These are phyloP conservation scores for Zygosaccharomyces bailii DNA, from an alignment of 805 yeast genomes.

Conservation along the genomic window DNA sequence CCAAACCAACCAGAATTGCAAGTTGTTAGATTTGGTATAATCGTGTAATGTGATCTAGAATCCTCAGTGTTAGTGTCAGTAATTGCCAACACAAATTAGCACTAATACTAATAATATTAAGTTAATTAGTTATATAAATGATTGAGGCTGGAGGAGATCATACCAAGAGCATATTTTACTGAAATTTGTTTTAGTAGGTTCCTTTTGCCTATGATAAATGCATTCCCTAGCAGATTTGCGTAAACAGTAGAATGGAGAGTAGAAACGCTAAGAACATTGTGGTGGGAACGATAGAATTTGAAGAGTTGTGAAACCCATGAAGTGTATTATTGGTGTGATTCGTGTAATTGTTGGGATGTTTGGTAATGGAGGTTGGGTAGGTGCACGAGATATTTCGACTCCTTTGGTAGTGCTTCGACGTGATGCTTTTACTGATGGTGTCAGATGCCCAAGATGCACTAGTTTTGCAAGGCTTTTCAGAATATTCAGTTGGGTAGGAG, in stretches of 20 bases:
- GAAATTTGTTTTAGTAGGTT: too few relatives aligned
- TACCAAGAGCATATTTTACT: too few relatives aligned
- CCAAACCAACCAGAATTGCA: background rate
- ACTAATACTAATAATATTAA: too few relatives aligned
- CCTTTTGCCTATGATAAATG: too few relatives aligned
- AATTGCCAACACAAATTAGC: too few relatives aligned
- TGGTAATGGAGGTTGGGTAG: background rate
- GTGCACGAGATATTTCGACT: background rate
- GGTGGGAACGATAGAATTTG: constrained; percentile 18
- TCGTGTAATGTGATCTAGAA: too few relatives aligned
- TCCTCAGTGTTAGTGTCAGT: too few relatives aligned
- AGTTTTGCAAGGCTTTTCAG: background rate
- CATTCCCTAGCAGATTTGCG: constrained; percentile 13
- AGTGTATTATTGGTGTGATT: constrained; percentile 2
- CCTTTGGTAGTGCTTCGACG: background rate
- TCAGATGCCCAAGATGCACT: background rate
- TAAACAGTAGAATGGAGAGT: constrained; percentile 16
- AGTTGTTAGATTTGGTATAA: background rate
- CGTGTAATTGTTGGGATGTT: background rate
- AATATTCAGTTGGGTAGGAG: too few relatives aligned
- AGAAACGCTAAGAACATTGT: constrained; percentile 19
- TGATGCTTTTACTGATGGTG: background rate
- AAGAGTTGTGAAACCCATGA: constrained; percentile 15
- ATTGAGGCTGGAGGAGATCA: too few relatives aligned
- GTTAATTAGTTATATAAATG: too few relatives aligned